Conservation (phyloP, 768 basidiomycete genomes). For the Mycena belliarum region DNA sequence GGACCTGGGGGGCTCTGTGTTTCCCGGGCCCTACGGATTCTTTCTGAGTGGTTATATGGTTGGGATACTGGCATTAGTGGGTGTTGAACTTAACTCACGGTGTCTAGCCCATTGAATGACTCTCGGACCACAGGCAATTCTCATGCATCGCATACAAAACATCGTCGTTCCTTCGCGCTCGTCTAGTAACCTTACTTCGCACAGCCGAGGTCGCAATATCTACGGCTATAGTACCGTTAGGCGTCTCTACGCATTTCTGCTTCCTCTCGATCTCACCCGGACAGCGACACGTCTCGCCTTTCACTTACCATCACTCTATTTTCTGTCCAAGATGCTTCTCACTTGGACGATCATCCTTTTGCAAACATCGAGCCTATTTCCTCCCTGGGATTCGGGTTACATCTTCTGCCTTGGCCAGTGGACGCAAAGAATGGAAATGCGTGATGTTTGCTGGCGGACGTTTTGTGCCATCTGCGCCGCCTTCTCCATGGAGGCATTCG, state of each 20-base stretch:
- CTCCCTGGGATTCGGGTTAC: slow-evolving; percentile 31
- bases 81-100: slow-evolving; percentile 13
- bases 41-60: slow-evolving; percentile 73
- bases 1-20: slow-evolving; percentile 15
- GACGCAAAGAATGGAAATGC: slow-evolving; percentile 50
- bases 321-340: slow-evolving; percentile 54
- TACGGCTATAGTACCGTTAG: slow-evolving; percentile 26
- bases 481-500: slow-evolving; percentile 64
- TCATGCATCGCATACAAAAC: slow-evolving; percentile 78
- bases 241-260: slow-evolving; percentile 39
- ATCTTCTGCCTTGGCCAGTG: slow-evolving; percentile 20
- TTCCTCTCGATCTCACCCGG: slow-evolving; percentile 65
- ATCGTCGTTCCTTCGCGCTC: slow-evolving; percentile 68
- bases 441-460: slow-evolving; percentile 71
- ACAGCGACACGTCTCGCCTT: slow-evolving; percentile 59
- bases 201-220: slow-evolving; percentile 27
- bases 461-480: slow-evolving; percentile 69
- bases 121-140: slow-evolving; percentile 48
- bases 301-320: slow-evolving; percentile 65
- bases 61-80: slow-evolving; percentile 66
- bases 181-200: slow-evolving; percentile 22
- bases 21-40: slow-evolving; percentile 72
- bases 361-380: slow-evolving; percentile 51
- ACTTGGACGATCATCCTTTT: slow-evolving; percentile 61
- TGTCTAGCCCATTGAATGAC: not conserved